Evolutionary conservation across 2,329 filamentous ascomycete species (phyloP).

Genomic region (Pseudogymnoascus sp.): DNA sequence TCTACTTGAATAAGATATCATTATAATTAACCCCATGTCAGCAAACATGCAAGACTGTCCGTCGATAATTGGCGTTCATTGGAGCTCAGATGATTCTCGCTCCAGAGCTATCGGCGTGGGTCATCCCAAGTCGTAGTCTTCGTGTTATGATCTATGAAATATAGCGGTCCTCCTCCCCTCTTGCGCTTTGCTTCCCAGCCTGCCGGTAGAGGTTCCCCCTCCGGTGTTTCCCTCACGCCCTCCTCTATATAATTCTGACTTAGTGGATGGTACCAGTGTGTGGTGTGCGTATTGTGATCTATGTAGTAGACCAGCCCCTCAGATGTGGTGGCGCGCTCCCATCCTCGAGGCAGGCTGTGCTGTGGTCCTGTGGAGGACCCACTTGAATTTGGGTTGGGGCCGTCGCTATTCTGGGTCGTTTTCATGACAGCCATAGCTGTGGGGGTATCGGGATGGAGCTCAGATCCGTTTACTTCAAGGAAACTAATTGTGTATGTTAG

Average conservation of each 20-base stretch:
- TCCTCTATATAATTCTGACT: background rate
- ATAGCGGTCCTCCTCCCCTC: conserved; percentile 94
- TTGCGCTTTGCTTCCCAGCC: conserved; percentile 96
- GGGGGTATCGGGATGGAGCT: background rate
- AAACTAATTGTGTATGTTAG: background rate
- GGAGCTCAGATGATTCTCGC: conserved; percentile 51
- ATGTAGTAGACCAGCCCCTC: conserved; percentile 91
- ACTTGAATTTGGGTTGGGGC: background rate
- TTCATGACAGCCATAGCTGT: background rate
- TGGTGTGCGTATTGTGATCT: conserved; percentile 91
- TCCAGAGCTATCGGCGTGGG: conserved; percentile 45
- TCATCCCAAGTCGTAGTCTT: conserved; percentile 99
- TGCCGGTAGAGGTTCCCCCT: conserved; percentile 85
- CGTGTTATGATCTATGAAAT: conserved; percentile 99
- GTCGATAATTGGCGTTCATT: background rate
- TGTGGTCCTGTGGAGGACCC: background rate
- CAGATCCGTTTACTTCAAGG: conserved; percentile 1
- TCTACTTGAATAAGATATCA: background rate
- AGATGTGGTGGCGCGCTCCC: conserved; percentile 87
- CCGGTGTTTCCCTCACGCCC: conserved; percentile 50
- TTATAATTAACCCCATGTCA: background rate
- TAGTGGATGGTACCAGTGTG: conserved; percentile 56
- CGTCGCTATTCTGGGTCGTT: background rate
- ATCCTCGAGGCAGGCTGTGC: conserved; percentile 81
- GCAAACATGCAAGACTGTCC: background rate